phyloP scores from a whole-genome alignment of 2,329 filamentous ascomycete genomes.

The Sarocladium kiliense region DNA sequence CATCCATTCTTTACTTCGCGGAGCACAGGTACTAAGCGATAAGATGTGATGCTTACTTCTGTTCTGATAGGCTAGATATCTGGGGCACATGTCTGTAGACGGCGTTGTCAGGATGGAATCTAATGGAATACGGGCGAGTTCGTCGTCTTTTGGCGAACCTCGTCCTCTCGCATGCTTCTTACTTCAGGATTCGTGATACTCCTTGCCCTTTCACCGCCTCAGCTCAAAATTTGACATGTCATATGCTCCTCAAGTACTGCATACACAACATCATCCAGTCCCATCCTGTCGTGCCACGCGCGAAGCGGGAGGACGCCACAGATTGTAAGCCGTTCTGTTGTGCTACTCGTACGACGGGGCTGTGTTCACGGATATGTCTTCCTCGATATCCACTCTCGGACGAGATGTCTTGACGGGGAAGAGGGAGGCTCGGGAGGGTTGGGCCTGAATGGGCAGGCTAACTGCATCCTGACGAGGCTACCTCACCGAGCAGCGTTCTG shows the following conservation, averaged over 20 bases:
- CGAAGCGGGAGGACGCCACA: not conserved
- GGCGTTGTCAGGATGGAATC: not conserved
- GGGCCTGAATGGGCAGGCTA: too few relatives aligned
- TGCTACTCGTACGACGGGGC: not conserved
- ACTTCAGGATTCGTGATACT: not conserved
- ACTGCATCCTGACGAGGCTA: too few relatives aligned
- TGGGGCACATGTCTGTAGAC: not conserved
- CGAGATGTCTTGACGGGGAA: too few relatives aligned
- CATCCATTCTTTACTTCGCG: constrained; percentile 73
- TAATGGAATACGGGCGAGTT: not conserved
- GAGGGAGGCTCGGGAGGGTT: too few relatives aligned
- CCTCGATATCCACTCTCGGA: not conserved
- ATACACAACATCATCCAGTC: not conserved
- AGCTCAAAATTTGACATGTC: not conserved
- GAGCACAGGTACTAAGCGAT: not conserved
- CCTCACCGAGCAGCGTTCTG: too few relatives aligned
- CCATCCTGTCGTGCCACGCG: not conserved
- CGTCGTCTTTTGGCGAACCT: not conserved
- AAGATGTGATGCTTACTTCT: not conserved
- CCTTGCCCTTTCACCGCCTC: not conserved
- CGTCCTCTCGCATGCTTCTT: not conserved
- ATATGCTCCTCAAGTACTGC: not conserved
- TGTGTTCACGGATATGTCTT: not conserved
- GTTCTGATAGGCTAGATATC: not conserved
- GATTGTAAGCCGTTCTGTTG: not conserved